Conservation (phyloP, 2,329 filamentous ascomycete species). For the Penicillium rolfsii region DNA sequence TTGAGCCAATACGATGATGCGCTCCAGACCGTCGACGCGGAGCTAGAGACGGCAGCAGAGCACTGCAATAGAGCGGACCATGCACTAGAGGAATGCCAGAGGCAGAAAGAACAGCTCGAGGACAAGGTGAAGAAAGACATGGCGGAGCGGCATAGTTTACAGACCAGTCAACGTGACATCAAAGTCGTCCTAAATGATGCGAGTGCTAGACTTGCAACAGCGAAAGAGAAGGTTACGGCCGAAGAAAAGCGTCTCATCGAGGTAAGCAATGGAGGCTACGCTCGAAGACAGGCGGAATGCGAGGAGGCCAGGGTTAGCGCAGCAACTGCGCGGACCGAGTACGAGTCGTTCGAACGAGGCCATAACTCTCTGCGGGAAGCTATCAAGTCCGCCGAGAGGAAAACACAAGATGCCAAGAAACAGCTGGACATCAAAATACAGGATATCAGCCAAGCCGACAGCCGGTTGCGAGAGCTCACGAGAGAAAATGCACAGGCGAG, state of each 20-base stretch:
- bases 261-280: constrained; percentile 70
- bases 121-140: constrained; percentile 51
- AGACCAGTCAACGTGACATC: constrained; percentile 69
- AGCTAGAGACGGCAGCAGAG: constrained; percentile 46
- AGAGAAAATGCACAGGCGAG: constrained; percentile 63
- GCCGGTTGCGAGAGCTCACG: constrained; percentile 56
- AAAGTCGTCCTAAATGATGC: constrained; percentile 60
- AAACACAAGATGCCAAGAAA: constrained; percentile 27
- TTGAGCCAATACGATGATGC: constrained; percentile 51
- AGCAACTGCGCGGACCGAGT: constrained; percentile 48
- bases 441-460: constrained; percentile 60
- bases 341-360: constrained; percentile 48
- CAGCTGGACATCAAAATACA: constrained; percentile 51
- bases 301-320: constrained; percentile 60
- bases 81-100: constrained; percentile 48
- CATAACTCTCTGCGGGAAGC: constrained; percentile 41
- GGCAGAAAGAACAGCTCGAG: constrained; percentile 58
- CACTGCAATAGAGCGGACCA: constrained; percentile 50
- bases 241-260: constrained; percentile 63
- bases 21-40: constrained; percentile 49
- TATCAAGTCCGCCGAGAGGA: constrained; percentile 40
- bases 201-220: constrained; percentile 47
- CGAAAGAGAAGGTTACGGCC: constrained; percentile 51
- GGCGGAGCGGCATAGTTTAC: constrained; percentile 46
- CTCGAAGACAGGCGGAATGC: constrained; percentile 63